Base-by-base conservation (phyloP, 1,139 yeast genomes). In the Taphrina pruni region DNA sequence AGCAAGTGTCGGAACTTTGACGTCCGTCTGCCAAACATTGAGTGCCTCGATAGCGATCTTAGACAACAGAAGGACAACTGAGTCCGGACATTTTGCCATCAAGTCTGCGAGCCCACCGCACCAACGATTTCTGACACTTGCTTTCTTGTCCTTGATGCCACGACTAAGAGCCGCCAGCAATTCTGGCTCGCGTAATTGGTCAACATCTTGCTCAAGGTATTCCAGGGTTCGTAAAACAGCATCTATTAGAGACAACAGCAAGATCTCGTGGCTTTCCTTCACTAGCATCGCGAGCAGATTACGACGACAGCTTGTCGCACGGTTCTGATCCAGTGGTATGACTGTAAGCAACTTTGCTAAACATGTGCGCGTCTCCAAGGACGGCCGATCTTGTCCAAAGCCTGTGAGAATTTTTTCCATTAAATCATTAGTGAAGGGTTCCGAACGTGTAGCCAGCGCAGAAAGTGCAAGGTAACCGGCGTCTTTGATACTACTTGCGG, bases 241-340 rank as follows among this genome's bases (percentile, higher is more conserved):
- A n/a, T 79, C 77, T n/a, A 88, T 79, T 72, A 86, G 80, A 6
- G 81, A 79, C 1, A 79, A 72, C 64, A 91, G 81, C 0, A 90
- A 86, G 0, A 74, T 55, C 76, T 94, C 98, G 73, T 91, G 90
- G 67, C 86, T 85, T 75, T 93, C 98, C 75, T 90, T 92, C 0
- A 84, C 73, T 8, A 88, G 81, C 20, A 86, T 78, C 0, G 88
- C 83, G 1, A 82, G 73, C 48, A 91, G 75, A 0, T 79, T 81
- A 1, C 79, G 75, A 4, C 50, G 48, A 20, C 41, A 26, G 39
- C 14, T 8, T 9, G 38, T n/a, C 14, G 61, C 67, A 9, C 48
- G 45, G 7, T 11, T n/a, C 14, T 14, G 35, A 20, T 38, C 14
- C 35, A 45, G 20, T 1, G 85, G 78, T 12, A 88, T 78, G 41